These are phyloP conservation scores for Avena sativa DNA, from an alignment of 176 grass and related monocot species.

Conservation along the genomic window DNA sequence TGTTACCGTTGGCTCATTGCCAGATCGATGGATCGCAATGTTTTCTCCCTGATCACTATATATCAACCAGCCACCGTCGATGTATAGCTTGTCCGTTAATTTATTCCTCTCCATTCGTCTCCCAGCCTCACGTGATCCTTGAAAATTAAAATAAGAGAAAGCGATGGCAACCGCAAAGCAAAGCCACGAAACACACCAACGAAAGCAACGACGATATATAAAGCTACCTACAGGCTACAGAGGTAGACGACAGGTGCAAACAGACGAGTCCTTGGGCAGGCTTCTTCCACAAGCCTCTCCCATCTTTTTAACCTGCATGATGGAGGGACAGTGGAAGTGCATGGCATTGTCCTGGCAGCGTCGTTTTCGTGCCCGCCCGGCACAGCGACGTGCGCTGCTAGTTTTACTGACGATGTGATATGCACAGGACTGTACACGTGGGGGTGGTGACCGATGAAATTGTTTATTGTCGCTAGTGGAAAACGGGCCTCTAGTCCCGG, in stretches of 20 bases:
- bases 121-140: constrained; percentile 1
- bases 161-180: neutral
- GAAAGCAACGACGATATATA: neutral
- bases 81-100: neutral
- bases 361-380: constrained; percentile 2
- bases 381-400: constrained; percentile 13
- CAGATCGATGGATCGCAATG: neutral
- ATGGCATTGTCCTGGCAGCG: neutral
- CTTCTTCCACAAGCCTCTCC: constrained; percentile 43
- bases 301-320: neutral
- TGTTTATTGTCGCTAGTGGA: too few species aligned
- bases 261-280: constrained; percentile 4
- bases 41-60: neutral
- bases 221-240: neutral
- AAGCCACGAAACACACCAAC: neutral
- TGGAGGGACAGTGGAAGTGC: neutral
- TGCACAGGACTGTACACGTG: neutral
- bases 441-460: neutral
- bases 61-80: neutral
- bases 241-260: neutral
- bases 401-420: neutral
- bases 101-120: neutral
- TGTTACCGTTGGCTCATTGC: neutral
- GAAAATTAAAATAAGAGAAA: neutral
- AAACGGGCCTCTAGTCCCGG: too few species aligned